Conservation (phyloP, 805 yeast species). For the Jamesozyma rosinii region DNA sequence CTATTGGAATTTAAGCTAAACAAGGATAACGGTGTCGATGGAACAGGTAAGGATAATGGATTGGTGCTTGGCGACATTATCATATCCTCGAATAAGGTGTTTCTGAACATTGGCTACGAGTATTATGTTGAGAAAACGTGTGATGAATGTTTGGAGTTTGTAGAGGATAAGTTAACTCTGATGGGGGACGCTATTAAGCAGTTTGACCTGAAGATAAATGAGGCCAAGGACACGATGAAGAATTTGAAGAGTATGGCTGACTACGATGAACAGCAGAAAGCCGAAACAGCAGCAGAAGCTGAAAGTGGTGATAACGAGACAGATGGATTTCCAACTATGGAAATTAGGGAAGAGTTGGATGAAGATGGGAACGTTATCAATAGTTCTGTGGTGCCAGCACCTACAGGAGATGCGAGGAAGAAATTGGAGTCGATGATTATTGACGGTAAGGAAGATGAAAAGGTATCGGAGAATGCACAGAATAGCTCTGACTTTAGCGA, state of each 20-base stretch:
- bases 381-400: slow-evolving; percentile 37
- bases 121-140: slow-evolving; percentile 24
- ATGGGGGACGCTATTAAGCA: slow-evolving; percentile 35
- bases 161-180: slow-evolving; percentile 17
- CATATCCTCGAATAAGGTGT: slow-evolving; percentile 19
- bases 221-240: slow-evolving; percentile 32
- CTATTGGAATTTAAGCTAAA: slow-evolving; percentile 5
- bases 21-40: slow-evolving; percentile 1
- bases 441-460: slow-evolving; percentile 5
- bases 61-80: slow-evolving; percentile 26
- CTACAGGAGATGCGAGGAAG: slow-evolving; percentile 5
- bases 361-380: slow-evolving; percentile 65
- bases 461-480: background rate
- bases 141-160: slow-evolving; percentile 19
- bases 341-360: slow-evolving; percentile 75
- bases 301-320: slow-evolving; percentile 5
- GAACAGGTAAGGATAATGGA: slow-evolving; percentile 12
- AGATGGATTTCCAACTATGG: slow-evolving; percentile 57
- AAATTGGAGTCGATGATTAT: slow-evolving; percentile 10
- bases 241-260: slow-evolving; percentile 12
- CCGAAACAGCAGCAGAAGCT: background rate
- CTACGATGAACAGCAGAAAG: background rate
- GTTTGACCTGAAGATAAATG: slow-evolving; percentile 33
- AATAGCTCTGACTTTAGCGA: background rate
- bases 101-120: slow-evolving; percentile 27